Base-by-base conservation (phyloP, 2,329 filamentous ascomycete genomes). In the Paecilomyces variotii region DNA sequence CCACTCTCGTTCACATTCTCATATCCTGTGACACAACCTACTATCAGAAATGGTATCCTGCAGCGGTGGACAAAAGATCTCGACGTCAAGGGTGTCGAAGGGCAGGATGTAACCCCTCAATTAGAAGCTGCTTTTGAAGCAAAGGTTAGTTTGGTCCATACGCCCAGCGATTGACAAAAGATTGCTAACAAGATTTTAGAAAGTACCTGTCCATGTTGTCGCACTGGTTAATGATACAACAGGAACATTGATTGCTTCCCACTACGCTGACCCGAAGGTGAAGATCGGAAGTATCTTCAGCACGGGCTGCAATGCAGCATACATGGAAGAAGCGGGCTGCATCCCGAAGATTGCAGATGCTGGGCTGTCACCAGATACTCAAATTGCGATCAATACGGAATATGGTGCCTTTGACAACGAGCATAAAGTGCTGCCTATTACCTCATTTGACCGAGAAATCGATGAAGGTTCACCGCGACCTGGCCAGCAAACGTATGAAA, bases 241-340 rank as follows among this genome's bases (percentile, higher is more conserved):
- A 6, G 92, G 92, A 63, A 96, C 93, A 34, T 80, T 97, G 67
- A 92, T 97, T 69, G 92, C 92, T 60, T 96, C 91, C 25, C 88
- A 89, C 45, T 97, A 97, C 77, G 93, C 89, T 19, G 90, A 97
- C 72, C 81, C 87, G 45, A 84, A 87, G 67, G 91, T 95, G 81
- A 90, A 86, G 76, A 91, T 96, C 65, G 92, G 92, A 56, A 96
- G 91, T 74, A 96, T 97, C 70, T 96, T 97, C 68, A 92, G 93
- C 67, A 97, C 93, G 4, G 92, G 92, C 58, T 96, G 91, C 79
- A 97, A 97, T 68, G 91, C 91, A 32, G 92, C 92, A 32, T 97
- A 97, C 79, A 94, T 97, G 87, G 92, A 97, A 76, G 76, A 91
- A 67, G 87, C 84, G 65, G 88, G 88, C 58, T 87, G 85, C 5